These are phyloP conservation scores for Cercospora sp. DNA, from an alignment of 2,329 filamentous ascomycete species.

Conservation along the genomic window DNA sequence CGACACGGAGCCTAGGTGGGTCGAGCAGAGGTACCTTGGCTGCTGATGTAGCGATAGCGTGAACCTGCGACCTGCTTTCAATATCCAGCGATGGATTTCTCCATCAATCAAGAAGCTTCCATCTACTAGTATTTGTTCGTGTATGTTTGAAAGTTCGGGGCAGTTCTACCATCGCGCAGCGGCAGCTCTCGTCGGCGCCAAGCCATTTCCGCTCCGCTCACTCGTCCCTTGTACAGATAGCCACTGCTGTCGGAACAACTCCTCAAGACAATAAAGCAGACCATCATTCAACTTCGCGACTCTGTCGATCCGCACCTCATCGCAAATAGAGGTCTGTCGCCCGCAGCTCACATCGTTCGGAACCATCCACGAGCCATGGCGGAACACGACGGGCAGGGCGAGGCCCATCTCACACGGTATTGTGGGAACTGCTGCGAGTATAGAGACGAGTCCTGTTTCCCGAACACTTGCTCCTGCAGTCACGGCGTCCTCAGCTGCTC, in stretches of 20 bases:
- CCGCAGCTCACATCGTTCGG: not conserved
- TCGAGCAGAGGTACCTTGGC: conserved; percentile 87
- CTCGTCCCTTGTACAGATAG: not conserved
- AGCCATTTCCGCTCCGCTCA: not conserved
- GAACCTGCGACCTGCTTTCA: not conserved
- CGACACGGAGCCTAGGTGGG: conserved; percentile 83
- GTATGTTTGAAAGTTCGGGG: no score
- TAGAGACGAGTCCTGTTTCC: no score
- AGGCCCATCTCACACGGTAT: no score
- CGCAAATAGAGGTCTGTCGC: not conserved
- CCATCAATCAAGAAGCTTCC: not conserved
- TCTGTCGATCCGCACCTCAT: not conserved
- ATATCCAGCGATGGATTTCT: not conserved
- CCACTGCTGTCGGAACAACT: not conserved
- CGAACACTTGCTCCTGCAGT: no score
- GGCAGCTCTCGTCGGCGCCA: not conserved
- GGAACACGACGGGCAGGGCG: no score
- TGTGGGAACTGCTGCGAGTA: no score
- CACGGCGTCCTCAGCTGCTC: no score
- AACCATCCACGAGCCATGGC: not conserved
- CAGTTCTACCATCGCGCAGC: not conserved
- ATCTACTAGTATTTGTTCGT: not conserved
- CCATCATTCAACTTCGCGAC: not conserved
- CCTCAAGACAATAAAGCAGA: not conserved
- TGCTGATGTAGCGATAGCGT: conserved; percentile 55